Evolutionary conservation across 1,284 basidiomycete genomes (phyloP).

Genomic region (Naganishia sp.): DNA sequence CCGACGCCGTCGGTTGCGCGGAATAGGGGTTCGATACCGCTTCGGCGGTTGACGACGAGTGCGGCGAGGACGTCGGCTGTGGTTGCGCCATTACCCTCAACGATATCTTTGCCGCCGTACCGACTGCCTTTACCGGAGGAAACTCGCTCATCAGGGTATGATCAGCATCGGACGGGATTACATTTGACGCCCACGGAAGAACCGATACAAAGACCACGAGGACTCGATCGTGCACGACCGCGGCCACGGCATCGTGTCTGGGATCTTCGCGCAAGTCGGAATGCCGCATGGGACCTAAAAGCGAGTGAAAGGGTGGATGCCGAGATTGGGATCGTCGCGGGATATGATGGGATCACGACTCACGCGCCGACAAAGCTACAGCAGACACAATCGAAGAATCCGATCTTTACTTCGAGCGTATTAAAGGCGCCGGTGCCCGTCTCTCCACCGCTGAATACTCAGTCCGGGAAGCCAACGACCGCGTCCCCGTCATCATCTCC

Average conservation of each 20-base stretch:
- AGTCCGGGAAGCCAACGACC: not conserved
- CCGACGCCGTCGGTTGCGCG: not conserved
- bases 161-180: constrained; percentile 15
- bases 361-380: not conserved
- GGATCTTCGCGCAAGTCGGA: constrained; percentile 7
- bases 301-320: not conserved
- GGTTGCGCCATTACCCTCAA: not conserved
- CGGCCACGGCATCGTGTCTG: constrained; percentile 4
- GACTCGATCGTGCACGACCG: not conserved
- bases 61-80: not conserved
- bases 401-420: no score
- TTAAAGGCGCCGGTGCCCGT: not conserved
- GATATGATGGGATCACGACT: not conserved
- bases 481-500: constrained; percentile 7
- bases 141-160: constrained; percentile 4
- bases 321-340: not conserved
- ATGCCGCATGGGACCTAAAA: not conserved
- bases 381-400: not conserved
- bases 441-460: not conserved
- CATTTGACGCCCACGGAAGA: not conserved
- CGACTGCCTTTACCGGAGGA: not conserved
- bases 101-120: not conserved
- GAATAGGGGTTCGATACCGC: not conserved
- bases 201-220: not conserved
- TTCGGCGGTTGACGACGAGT: constrained; percentile 1